Conservation (phyloP, 345 rosid species). For the Pseudoturritis turrita region DNA sequence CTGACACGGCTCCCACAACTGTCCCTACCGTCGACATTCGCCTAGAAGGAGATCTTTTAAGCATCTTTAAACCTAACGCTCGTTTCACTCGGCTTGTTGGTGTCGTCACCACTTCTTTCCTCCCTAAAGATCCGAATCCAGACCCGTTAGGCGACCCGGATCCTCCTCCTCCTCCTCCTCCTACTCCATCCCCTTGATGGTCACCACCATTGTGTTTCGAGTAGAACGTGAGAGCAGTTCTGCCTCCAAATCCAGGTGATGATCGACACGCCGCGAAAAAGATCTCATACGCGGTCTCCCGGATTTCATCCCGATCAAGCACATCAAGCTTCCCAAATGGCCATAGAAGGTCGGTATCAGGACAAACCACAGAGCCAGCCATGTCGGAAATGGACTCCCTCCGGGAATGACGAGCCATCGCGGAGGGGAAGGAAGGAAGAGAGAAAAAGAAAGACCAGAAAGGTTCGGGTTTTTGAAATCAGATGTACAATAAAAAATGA, state of each 20-base stretch:
- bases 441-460: background rate
- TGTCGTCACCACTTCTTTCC: slow-evolving; percentile 51
- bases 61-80: slow-evolving; percentile 69
- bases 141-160: slow-evolving; percentile 4
- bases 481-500: background rate
- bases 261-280: slow-evolving; percentile 84
- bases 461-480: background rate
- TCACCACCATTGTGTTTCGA: slow-evolving; percentile 41
- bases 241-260: slow-evolving; percentile 82
- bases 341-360: slow-evolving; percentile 54
- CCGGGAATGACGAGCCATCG: slow-evolving; percentile 44
- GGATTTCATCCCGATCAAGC: slow-evolving; percentile 58
- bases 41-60: slow-evolving; percentile 65
- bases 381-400: slow-evolving; percentile 41
- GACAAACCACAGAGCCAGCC: slow-evolving; percentile 8
- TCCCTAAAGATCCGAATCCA: slow-evolving; percentile 37
- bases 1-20: slow-evolving; percentile 31
- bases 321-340: slow-evolving; percentile 62
- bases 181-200: slow-evolving; percentile 31
- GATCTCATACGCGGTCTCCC: slow-evolving; percentile 82
- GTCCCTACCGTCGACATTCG: slow-evolving; percentile 45
- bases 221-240: slow-evolving; percentile 56
- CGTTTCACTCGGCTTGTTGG: slow-evolving; percentile 69
- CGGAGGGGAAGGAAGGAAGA: slow-evolving; percentile 8
- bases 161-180: slow-evolving; percentile 37